A percentile compares a stretch with the other conserved stretches of the same genome.
phyloP scores from a whole-genome alignment of 2,329 filamentous ascomycete species.

The Nothopassalora personata region DNA sequence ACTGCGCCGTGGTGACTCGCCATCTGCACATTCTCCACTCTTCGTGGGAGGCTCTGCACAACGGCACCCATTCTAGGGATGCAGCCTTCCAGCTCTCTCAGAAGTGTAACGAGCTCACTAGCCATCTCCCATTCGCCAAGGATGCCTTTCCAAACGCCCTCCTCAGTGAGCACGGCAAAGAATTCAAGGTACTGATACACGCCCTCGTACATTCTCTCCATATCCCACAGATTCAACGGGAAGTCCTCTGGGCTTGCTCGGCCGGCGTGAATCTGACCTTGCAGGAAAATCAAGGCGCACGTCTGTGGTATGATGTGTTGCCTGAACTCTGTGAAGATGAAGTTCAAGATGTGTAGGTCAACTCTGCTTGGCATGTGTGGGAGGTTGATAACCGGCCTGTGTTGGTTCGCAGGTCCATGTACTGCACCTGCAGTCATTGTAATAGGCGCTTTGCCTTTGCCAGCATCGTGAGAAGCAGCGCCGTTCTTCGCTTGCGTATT shows the following conservation, averaged over 20 bases:
- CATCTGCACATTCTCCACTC: constrained; percentile 10
- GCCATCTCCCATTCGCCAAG: constrained; percentile 89
- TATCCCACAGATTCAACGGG: constrained; percentile 92
- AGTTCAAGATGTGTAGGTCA: constrained; percentile 68
- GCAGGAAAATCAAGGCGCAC: constrained; percentile 86
- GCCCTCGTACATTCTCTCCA: constrained; percentile 93
- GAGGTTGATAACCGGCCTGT: constrained; percentile 3
- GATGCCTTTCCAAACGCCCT: constrained; percentile 73
- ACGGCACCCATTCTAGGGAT: constrained; percentile 70
- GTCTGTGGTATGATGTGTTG: constrained; percentile 91
- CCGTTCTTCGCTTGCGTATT: constrained; percentile 15
- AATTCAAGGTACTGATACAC: constrained; percentile 93
- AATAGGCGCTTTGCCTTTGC: constrained; percentile 3
- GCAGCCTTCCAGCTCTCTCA: constrained; percentile 80
- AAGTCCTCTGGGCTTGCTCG: constrained; percentile 77
- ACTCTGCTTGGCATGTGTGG: constrained; percentile 41
- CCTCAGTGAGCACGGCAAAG: constrained; percentile 81
- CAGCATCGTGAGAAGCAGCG: not conserved
- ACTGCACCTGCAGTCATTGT: constrained; percentile 4
- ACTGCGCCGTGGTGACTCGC: not conserved
- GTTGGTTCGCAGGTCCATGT: not conserved
- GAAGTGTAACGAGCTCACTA: constrained; percentile 79
- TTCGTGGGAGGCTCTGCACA: constrained; percentile 39
- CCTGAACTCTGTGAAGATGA: constrained; percentile 87
- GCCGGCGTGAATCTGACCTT: constrained; percentile 78